phyloP scores from a whole-genome alignment of 352 stramenopile species.

The Pythium aquatile region DNA sequence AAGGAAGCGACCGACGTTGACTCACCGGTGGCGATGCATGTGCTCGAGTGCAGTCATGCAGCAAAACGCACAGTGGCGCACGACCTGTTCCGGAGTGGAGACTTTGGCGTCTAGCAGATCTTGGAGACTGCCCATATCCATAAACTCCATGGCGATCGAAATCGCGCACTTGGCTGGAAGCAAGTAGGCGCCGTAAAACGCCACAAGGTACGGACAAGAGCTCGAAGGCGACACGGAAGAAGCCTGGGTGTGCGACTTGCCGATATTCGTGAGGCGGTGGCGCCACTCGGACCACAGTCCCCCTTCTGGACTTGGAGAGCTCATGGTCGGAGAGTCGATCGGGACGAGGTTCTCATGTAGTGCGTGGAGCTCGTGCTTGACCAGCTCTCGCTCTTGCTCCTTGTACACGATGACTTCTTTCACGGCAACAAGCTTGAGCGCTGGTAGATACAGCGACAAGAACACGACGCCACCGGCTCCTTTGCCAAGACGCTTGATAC shows the following conservation, averaged over 20 bases:
- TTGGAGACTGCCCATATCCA: conserved; percentile 89
- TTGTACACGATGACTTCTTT: conserved; percentile 87
- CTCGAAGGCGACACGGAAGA: conserved; percentile 4
- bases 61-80: conserved; percentile 81
- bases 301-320: not conserved
- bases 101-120: conserved; percentile 54
- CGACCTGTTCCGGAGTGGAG: conserved; percentile 49
- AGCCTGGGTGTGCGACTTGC: not conserved
- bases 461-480: conserved; percentile 85
- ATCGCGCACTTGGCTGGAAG: conserved; percentile 70
- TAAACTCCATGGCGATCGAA: conserved; percentile 92
- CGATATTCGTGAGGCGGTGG: conserved; percentile 15
- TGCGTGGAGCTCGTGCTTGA: conserved; percentile 86
- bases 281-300: conserved; percentile 21
- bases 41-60: conserved; percentile 79
- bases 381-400: conserved; percentile 73
- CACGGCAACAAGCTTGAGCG: conserved; percentile 81
- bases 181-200: conserved; percentile 88
- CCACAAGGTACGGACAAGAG: conserved; percentile 79
- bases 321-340: conserved; percentile 35
- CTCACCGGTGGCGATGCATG: conserved; percentile 74
- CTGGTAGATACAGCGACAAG: conserved; percentile 79
- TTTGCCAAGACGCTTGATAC: conserved; percentile 70
- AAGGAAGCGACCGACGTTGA: conserved; percentile 1
- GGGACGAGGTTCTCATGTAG: conserved; percentile 81